Percentiles rank a stretch among this genome's conserved stretches.
These are phyloP conservation scores for Neocatenulostroma microsporum DNA, from an alignment of 2,329 filamentous ascomycete species.

Conservation along the genomic window DNA sequence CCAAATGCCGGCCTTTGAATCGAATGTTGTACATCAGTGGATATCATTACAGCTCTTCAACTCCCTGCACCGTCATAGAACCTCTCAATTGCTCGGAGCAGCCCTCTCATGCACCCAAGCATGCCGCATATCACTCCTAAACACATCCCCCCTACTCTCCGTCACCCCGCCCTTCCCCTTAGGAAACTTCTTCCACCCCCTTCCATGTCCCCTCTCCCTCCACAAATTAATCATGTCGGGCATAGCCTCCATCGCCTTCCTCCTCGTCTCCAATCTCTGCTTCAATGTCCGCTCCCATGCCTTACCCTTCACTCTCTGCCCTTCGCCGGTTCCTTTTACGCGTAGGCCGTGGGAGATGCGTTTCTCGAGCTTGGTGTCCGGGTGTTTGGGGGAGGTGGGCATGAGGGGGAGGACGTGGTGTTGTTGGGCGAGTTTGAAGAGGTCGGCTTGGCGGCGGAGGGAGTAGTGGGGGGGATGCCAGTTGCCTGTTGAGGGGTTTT, in stretches of 20 bases:
- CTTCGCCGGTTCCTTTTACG: slow-evolving; percentile 86
- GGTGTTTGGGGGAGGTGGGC: slow-evolving; percentile 28
- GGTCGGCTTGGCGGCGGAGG: slow-evolving; percentile 77
- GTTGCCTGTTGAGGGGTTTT: slow-evolving; percentile 68
- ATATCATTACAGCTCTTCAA: no score
- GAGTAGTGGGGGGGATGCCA: slow-evolving; percentile 82
- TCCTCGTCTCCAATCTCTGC: slow-evolving; percentile 75
- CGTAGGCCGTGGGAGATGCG: slow-evolving; percentile 71
- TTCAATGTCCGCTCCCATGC: slow-evolving; percentile 81
- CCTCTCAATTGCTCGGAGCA: background rate
- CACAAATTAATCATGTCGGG: slow-evolving; percentile 82
- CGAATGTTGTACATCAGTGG: no score
- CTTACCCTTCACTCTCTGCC: slow-evolving; percentile 92
- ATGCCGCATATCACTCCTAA: slow-evolving; percentile 10
- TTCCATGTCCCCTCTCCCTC: slow-evolving; percentile 80
- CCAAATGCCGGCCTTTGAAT: no score
- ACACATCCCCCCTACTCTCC: slow-evolving; percentile 6
- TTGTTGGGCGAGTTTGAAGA: slow-evolving; percentile 74
- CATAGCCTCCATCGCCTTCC: slow-evolving; percentile 92
- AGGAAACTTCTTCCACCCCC: slow-evolving; percentile 69
- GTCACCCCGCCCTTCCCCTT: slow-evolving; percentile 24
- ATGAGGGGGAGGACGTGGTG: slow-evolving; percentile 32
- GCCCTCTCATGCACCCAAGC: slow-evolving; percentile 11
- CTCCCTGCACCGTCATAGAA: no score
- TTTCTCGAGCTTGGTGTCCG: slow-evolving; percentile 58